A percentile compares a stretch with the other conserved stretches of the same genome.
Conservation (phyloP, 345 rosid species). For the Pugionium dolabratum region DNA sequence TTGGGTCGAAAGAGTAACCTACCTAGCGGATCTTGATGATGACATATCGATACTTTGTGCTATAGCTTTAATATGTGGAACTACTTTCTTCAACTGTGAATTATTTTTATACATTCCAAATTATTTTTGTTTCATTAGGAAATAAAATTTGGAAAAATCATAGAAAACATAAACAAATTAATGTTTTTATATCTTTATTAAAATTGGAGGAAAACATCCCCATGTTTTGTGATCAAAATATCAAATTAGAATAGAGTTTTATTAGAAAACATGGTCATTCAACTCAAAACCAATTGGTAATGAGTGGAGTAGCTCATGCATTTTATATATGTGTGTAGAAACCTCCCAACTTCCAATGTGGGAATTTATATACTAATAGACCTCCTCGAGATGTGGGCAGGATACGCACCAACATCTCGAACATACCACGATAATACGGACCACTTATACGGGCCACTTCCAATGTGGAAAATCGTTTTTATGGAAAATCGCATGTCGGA, state of each 20-base stretch:
- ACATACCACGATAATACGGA: too few relatives aligned
- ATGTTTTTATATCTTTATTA: not conserved
- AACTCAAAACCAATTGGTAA: too few relatives aligned
- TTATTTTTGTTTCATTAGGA: not conserved
- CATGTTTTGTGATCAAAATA: constrained; percentile 10
- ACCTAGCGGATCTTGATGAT: constrained; percentile 31
- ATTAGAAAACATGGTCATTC: too few relatives aligned
- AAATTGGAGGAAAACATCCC: not conserved
- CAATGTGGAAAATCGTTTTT: too few relatives aligned
- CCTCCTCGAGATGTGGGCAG: too few relatives aligned
- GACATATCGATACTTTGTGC: constrained; percentile 33
- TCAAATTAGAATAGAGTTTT: constrained; percentile 32
- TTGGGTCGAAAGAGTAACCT: constrained; percentile 37
- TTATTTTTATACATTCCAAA: not conserved
- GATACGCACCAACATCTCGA: too few relatives aligned
- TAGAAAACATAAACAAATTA: constrained; percentile 12
- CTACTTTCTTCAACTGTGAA: constrained; percentile 34
- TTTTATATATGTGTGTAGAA: too few relatives aligned
- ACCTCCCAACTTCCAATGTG: too few relatives aligned
- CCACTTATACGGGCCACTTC: too few relatives aligned
- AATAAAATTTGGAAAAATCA: constrained; percentile 10
- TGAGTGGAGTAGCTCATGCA: too few relatives aligned
- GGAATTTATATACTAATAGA: too few relatives aligned
- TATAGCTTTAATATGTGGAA: constrained; percentile 34
- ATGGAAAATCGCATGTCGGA: too few relatives aligned